phyloP scores from a whole-genome alignment of 192 early-diverging fungal species.

The Chytriomyces confervae region DNA sequence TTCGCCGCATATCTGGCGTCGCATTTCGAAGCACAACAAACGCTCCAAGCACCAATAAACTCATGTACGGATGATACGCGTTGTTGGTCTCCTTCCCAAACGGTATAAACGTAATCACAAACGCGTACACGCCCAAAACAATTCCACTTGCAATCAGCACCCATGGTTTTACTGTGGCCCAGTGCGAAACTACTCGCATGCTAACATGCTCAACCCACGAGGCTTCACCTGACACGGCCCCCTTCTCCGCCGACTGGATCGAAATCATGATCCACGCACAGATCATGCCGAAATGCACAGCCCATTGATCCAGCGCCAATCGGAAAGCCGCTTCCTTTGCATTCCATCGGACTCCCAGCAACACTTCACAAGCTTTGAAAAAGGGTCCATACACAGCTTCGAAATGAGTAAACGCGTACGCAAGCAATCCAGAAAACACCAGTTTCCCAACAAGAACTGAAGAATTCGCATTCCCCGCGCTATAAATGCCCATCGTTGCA shows the following conservation, averaged over 20 bases:
- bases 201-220: background rate
- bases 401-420: constrained; percentile 45
- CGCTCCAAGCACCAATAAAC: constrained; percentile 62
- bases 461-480: constrained; percentile 53
- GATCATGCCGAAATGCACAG: constrained; percentile 74
- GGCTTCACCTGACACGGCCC: background rate
- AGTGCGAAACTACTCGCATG: background rate
- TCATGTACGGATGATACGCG: constrained; percentile 68
- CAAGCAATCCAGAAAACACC: constrained; percentile 42
- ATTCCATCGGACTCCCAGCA: constrained; percentile 64
- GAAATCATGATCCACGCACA: constrained; percentile 52
- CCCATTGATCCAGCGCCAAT: constrained; percentile 67
- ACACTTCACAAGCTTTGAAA: constrained; percentile 50
- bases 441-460: constrained; percentile 62
- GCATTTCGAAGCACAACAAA: constrained; percentile 75
- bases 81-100: constrained; percentile 70
- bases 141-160: constrained; percentile 43
- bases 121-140: constrained; percentile 59
- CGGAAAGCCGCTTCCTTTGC: constrained; percentile 75
- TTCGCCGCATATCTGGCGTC: constrained; percentile 57
- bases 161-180: background rate
- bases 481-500: constrained; percentile 62
- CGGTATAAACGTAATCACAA: constrained; percentile 46
- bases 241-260: constrained; percentile 40
- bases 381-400: constrained; percentile 48